Conservation (phyloP, 768 basidiomycete species). For the Leucosporidium yakuticum region DNA sequence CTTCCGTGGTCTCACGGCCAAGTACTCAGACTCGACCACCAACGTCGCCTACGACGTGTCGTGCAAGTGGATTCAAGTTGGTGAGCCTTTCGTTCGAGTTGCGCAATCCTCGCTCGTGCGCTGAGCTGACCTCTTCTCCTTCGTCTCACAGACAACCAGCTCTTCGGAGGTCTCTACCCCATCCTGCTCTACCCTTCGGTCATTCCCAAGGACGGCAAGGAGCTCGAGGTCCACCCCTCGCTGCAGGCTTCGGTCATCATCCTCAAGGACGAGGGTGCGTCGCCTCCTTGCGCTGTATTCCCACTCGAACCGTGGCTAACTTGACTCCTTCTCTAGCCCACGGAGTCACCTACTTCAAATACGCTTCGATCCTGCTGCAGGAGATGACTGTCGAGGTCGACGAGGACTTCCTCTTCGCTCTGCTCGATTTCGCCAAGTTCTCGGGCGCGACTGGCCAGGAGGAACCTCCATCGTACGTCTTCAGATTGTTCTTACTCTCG, state of each 20-base stretch:
- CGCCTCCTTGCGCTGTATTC: neutral
- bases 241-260: slow-evolving; percentile 81
- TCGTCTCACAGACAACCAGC: slow-evolving; percentile 66
- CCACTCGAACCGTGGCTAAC: neutral
- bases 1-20: slow-evolving; percentile 68
- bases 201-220: slow-evolving; percentile 65
- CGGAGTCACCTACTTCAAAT: slow-evolving; percentile 95
- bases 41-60: slow-evolving; percentile 74
- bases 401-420: slow-evolving; percentile 86
- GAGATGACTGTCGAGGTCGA: slow-evolving; percentile 93
- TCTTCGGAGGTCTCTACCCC: slow-evolving; percentile 91
- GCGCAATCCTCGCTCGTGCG: too few species aligned
- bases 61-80: slow-evolving; percentile 77
- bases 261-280: slow-evolving; percentile 83
- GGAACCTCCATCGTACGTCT: slow-evolving; percentile 43
- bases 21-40: slow-evolving; percentile 70
- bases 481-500: neutral
- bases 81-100: too few species aligned
- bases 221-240: slow-evolving; percentile 76
- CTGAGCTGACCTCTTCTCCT: too few species aligned
- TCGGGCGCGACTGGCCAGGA: slow-evolving; percentile 87
- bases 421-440: slow-evolving; percentile 86
- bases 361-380: slow-evolving; percentile 87
- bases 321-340: slow-evolving; percentile 58
- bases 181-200: slow-evolving; percentile 92